These are phyloP conservation scores for Flaveria bidentis DNA, from an alignment of 129 eudicot species.

Conservation along the genomic window DNA sequence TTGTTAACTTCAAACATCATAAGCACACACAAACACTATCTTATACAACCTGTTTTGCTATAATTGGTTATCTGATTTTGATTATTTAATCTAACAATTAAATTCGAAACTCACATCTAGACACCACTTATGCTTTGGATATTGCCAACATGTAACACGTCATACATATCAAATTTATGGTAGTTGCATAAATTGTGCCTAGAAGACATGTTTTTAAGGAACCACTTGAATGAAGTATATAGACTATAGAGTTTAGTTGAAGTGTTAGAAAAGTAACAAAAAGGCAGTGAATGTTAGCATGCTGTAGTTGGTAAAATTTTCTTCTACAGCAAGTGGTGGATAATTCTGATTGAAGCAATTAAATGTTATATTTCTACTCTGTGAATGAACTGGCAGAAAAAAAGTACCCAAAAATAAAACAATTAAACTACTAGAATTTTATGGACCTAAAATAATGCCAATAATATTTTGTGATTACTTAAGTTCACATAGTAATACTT, in stretches of 20 bases:
- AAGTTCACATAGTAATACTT: too few species aligned
- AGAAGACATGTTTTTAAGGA: not conserved
- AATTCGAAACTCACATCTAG: not conserved
- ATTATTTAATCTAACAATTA: not conserved
- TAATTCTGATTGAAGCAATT: not conserved
- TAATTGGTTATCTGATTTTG: not conserved
- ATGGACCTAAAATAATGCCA: too few species aligned
- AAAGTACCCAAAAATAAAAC: not conserved
- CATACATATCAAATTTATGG: conserved; percentile 8
- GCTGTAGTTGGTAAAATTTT: not conserved
- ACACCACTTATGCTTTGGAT: not conserved
- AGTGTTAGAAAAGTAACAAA: not conserved
- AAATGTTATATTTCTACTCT: conserved; percentile 3
- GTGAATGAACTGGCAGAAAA: not conserved
- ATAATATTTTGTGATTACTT: too few species aligned
- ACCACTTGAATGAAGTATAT: not conserved
- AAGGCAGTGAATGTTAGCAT: not conserved
- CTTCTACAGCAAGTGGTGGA: not conserved
- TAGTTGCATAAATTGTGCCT: conserved; percentile 12
- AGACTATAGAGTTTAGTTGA: not conserved
- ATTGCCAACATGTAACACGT: conserved; percentile 15
- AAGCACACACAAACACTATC: not conserved
- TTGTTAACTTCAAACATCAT: not conserved
- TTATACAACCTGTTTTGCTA: not conserved
- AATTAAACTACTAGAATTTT: too few species aligned